A percentile compares a stretch with the other conserved stretches of the same genome.
Evolutionary conservation across 1,139 yeast genomes (phyloP).

Genomic region (Kazachstania sp.): DNA sequence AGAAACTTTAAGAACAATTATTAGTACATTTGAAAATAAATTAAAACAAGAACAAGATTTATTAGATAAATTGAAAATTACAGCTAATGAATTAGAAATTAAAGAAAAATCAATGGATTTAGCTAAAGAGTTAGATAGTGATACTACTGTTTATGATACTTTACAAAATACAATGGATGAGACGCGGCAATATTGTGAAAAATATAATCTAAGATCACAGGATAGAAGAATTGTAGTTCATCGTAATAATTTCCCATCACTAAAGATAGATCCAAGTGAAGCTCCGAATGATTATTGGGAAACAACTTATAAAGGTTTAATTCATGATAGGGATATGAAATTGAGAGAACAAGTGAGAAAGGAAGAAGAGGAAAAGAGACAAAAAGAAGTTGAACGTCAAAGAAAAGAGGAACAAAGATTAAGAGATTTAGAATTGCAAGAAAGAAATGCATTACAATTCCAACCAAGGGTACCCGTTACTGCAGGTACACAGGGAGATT

Average conservation of each 20-base stretch:
- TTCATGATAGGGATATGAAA: conserved; percentile 10
- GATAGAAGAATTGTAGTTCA: conserved; percentile 15
- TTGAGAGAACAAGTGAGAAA: conserved; percentile 7
- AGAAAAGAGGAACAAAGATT: conserved; percentile 6
- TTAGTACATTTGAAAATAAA: conserved; percentile 9
- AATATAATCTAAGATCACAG: conserved; percentile 10
- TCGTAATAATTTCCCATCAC: conserved; percentile 12
- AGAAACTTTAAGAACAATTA: conserved; percentile 1
- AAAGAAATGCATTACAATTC: conserved; percentile 5
- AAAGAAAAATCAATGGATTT: conserved; percentile 3
- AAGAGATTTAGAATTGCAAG: conserved; percentile 6
- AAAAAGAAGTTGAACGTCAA: conserved; percentile 3
- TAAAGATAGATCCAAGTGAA: conserved; percentile 18
- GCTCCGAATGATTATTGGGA: conserved; percentile 29
- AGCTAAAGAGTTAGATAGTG: conserved; percentile 3
- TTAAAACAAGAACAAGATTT: conserved; percentile 5
- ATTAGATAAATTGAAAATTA: conserved; percentile 1
- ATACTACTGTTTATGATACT: background rate
- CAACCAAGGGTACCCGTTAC: conserved; percentile 2
- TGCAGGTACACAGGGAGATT: background rate
- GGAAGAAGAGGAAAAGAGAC: conserved; percentile 1
- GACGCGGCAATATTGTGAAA: conserved; percentile 4
- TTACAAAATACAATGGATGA: conserved; percentile 6
- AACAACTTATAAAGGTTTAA: conserved; percentile 9
- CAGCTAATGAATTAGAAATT: background rate